phyloP scores from a whole-genome alignment of 345 rosid species.

The Crucihimalaya himalaica region DNA sequence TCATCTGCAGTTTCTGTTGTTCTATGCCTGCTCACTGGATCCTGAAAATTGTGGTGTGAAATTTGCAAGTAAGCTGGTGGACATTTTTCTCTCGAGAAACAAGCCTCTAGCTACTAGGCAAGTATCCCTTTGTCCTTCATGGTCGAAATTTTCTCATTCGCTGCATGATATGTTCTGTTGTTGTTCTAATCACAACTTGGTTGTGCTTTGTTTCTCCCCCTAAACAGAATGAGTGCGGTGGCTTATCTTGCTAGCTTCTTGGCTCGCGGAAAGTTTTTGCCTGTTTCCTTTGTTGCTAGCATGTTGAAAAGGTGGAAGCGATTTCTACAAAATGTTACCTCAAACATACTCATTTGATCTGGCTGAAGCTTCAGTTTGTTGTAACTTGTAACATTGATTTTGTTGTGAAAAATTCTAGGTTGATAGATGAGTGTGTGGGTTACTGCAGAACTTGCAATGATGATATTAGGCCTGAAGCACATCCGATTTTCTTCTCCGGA shows the following conservation, averaged over 20 bases:
- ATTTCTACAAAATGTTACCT: neutral
- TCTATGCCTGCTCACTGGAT: slow-evolving; percentile 85
- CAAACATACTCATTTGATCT: slow-evolving; percentile 3
- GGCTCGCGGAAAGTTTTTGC: slow-evolving; percentile 78
- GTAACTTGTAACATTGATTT: slow-evolving; percentile 5
- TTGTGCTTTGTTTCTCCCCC: slow-evolving; percentile 10
- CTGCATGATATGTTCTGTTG: slow-evolving; percentile 3
- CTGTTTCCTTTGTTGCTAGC: slow-evolving; percentile 50
- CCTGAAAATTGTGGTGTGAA: slow-evolving; percentile 73
- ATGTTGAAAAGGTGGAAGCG: slow-evolving; percentile 56
- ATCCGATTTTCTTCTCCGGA: slow-evolving; percentile 69
- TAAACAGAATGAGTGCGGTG: slow-evolving; percentile 83
- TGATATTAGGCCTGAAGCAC: slow-evolving; percentile 57
- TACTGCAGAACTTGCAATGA: slow-evolving; percentile 55
- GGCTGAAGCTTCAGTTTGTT: slow-evolving; percentile 5
- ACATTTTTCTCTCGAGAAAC: slow-evolving; percentile 48
- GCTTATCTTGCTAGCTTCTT: slow-evolving; percentile 92
- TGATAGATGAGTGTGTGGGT: slow-evolving; percentile 71
- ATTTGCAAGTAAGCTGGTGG: slow-evolving; percentile 60
- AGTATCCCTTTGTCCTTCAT: slow-evolving; percentile 26
- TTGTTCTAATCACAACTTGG: slow-evolving; percentile 15
- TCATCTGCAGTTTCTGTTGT: slow-evolving; percentile 77
- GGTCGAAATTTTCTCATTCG: neutral
- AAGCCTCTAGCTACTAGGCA: slow-evolving; percentile 61
- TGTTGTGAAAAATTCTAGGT: slow-evolving; percentile 41